Base-by-base conservation (phyloP, 148 eudicot genomes). In the Vaccinium macrocarpon region DNA sequence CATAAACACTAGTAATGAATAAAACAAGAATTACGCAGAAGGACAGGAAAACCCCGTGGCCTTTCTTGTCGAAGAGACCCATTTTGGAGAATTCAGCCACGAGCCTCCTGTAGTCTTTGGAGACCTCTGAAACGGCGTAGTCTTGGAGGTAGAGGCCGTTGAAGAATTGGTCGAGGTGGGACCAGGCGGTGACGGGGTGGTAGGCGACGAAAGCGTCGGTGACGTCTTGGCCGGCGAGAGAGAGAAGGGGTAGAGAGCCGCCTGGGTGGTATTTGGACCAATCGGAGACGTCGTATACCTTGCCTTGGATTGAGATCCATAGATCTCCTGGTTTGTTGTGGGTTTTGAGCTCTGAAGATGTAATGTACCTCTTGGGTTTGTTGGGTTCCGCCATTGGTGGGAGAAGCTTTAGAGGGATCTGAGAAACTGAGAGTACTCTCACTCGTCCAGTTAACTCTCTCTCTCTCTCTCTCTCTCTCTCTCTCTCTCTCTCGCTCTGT, bases 241-340 rank as follows among this genome's bases (percentile, higher is more conserved):
- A 88, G 76, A 91, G 38, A 48, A 92, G 80, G 2, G 95, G 95
- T 16, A n/a, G 48, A 1, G 84, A 83, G 25, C 93, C 95, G 79
- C 95, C 93, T 0, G 95, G 95, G 83, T 92, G 95, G 16, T 29
- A 15, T 23, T 90, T 86, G 10, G 78, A 83, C 95, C 95, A 92
- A 10, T 91, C 64, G 5, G 91, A 77, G 23, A 91, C 95, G 82
- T 92, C 92, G 83, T 91, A 92, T 7, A 92, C 84, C 64, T 91
- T 92, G 6, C 95, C 95, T 61, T 88, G 89, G 46, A 92, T 87
- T 25, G 92, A 92, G 83, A 92, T 92, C 93, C 95, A 92, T 7
- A 92, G 85, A 88, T 92, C 93, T 35, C 86, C 91, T 35, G 82
- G 84, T 79, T 89, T 91, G 85, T 88, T 91, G 87, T 92, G 94